Conservation (phyloP, 352 stramenopile genomes). For the Globisporangium lucens region DNA sequence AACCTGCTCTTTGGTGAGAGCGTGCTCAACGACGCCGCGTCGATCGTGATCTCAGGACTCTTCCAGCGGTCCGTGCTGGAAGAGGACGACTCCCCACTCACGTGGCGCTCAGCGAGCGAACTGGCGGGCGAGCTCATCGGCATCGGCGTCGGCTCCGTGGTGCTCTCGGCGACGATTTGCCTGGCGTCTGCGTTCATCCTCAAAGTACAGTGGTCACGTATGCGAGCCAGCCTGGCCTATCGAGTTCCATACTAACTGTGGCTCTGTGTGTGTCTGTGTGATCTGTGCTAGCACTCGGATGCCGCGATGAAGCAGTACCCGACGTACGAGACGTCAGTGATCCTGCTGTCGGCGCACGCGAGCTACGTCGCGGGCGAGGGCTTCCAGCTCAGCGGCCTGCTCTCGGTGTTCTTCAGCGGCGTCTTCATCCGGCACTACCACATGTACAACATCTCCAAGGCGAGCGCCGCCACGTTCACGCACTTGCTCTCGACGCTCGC, state of each 20-base stretch:
- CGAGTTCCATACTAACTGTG: not conserved
- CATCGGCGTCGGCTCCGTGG: slow-evolving; percentile 46
- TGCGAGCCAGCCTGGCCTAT: not conserved
- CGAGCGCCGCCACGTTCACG: slow-evolving; percentile 54
- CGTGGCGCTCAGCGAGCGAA: slow-evolving; percentile 30
- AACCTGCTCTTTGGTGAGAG: slow-evolving; percentile 88
- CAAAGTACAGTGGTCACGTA: not conserved
- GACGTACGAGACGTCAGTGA: slow-evolving; percentile 57
- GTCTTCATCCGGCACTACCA: slow-evolving; percentile 77
- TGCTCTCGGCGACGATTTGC: slow-evolving; percentile 39
- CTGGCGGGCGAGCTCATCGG: slow-evolving; percentile 30
- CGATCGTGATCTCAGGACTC: slow-evolving; percentile 70
- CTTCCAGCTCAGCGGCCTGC: slow-evolving; percentile 77
- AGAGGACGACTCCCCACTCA: slow-evolving; percentile 11
- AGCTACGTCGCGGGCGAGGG: slow-evolving; percentile 71
- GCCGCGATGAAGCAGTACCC: slow-evolving; percentile 38
- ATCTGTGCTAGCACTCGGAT: slow-evolving; percentile 30
- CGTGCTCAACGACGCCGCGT: slow-evolving; percentile 64
- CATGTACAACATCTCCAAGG: slow-evolving; percentile 63
- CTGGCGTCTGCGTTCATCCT: slow-evolving; percentile 39
- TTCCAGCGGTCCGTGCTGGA: slow-evolving; percentile 46
- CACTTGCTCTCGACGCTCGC: slow-evolving; percentile 58
- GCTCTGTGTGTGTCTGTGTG: not conserved
- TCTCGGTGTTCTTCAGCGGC: slow-evolving; percentile 91
- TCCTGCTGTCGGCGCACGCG: slow-evolving; percentile 70